Evolutionary conservation across 164 flowering plant genomes (phyloP).

Genomic region (Berberis vulgaris): DNA sequence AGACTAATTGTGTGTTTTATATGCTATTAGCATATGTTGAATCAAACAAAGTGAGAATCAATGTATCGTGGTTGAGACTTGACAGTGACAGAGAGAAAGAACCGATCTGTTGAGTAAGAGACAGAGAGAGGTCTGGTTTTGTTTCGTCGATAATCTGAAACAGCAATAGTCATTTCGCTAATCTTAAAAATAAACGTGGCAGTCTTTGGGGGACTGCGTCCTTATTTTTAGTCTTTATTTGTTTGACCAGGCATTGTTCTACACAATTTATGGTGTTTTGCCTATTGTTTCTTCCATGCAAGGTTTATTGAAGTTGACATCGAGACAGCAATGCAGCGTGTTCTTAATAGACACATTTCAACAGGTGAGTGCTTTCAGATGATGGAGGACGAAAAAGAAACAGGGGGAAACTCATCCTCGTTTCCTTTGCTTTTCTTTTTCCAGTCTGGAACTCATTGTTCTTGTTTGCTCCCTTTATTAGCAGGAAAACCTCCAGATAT

Average conservation of each 20-base stretch:
- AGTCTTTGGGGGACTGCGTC: neutral
- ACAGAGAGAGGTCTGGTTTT: too few species aligned
- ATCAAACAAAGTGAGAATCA: too few species aligned
- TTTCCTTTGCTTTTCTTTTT: neutral
- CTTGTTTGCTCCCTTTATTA: neutral
- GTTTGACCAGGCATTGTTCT: neutral
- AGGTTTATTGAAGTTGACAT: slow-evolving; percentile 90
- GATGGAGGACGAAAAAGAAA: neutral
- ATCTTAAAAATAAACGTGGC: too few species aligned
- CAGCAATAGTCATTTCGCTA: too few species aligned
- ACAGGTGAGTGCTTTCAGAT: slow-evolving; percentile 36
- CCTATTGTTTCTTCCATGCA: neutral
- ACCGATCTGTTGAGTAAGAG: too few species aligned
- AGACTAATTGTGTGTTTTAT: too few species aligned
- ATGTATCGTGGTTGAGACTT: too few species aligned
- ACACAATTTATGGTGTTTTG: neutral
- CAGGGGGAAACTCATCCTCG: neutral
- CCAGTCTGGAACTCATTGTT: neutral
- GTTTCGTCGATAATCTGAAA: too few species aligned
- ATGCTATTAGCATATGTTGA: too few species aligned
- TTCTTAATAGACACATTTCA: slow-evolving; percentile 62
- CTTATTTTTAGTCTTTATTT: neutral
- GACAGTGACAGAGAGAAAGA: too few species aligned
- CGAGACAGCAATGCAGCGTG: slow-evolving; percentile 69
- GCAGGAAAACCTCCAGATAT: slow-evolving; percentile 69